Evolutionary conservation across 208 protist genomes (phyloP).

Genomic region (Herpetomonas tarakana): DNA sequence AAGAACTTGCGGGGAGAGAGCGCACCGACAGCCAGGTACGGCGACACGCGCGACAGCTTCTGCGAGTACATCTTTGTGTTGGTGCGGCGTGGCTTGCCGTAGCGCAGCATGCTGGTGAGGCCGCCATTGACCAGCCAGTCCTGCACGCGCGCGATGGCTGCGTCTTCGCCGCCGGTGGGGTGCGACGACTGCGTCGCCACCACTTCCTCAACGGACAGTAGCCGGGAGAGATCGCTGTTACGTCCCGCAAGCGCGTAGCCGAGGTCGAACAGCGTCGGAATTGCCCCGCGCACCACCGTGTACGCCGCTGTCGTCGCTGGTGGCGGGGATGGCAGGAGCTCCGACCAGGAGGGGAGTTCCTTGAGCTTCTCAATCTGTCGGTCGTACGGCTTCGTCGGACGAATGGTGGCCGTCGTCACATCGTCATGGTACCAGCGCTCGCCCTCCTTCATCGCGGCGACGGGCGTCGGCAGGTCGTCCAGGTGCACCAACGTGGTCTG

Average conservation of each 20-base stretch:
- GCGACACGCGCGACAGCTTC: constrained; percentile 69
- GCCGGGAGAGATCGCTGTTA: constrained; percentile 10
- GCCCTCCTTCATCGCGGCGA: constrained; percentile 74
- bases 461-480: constrained; percentile 80
- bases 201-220: constrained; percentile 62
- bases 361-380: constrained; percentile 26
- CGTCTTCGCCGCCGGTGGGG: constrained; percentile 56
- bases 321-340: constrained; percentile 1
- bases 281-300: constrained; percentile 38
- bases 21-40: constrained; percentile 68
- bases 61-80: constrained; percentile 87
- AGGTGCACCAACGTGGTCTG: constrained; percentile 89
- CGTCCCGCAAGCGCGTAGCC: constrained; percentile 38
- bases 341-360: constrained; percentile 21
- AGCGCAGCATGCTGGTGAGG: constrained; percentile 67
- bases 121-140: constrained; percentile 69
- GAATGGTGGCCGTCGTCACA: constrained; percentile 68
- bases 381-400: constrained; percentile 75
- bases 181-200: constrained; percentile 75
- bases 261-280: constrained; percentile 68
- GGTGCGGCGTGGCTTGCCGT: constrained; percentile 59
- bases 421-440: constrained; percentile 91
- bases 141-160: constrained; percentile 48
- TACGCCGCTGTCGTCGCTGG: not conserved
- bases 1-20: constrained; percentile 78